Percentiles rank a stretch among this genome's conserved stretches.
These are phyloP conservation scores for Francoa sonchifolia DNA, from an alignment of 441 rosid species.

Conservation along the genomic window DNA sequence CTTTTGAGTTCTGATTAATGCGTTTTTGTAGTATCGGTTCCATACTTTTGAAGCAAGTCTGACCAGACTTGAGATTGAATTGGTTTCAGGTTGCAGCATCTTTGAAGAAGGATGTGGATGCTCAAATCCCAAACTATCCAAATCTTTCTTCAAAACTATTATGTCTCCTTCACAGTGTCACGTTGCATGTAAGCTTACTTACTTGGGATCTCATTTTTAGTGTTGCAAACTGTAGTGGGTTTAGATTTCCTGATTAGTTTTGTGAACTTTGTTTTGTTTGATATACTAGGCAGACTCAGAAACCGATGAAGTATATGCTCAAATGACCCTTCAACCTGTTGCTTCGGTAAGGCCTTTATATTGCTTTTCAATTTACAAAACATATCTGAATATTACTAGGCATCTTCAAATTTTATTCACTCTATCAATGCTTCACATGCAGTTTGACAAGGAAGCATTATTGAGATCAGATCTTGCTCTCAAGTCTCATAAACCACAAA, in stretches of 20 bases:
- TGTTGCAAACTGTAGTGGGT: neutral
- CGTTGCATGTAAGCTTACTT: slow-evolving; percentile 50
- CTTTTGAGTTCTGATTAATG: too few relatives aligned
- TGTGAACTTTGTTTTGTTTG: slow-evolving; percentile 4
- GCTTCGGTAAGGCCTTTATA: slow-evolving; percentile 37
- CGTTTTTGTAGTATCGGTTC: too few relatives aligned
- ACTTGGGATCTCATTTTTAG: neutral
- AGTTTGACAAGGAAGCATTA: slow-evolving; percentile 82
- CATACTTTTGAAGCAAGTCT: neutral
- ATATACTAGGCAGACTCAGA: slow-evolving; percentile 76
- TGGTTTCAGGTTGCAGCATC: slow-evolving; percentile 76
- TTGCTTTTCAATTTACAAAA: too few relatives aligned
- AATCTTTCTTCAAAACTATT: slow-evolving; percentile 77
- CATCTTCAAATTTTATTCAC: too few relatives aligned
- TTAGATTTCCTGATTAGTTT: neutral
- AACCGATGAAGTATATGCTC: slow-evolving; percentile 92
- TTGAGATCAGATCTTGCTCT: slow-evolving; percentile 77
- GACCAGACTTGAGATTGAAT: slow-evolving; percentile 9
- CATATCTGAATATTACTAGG: too few relatives aligned
- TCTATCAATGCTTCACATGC: slow-evolving; percentile 20
- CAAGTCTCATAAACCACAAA: slow-evolving; percentile 51
- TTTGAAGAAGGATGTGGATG: slow-evolving; percentile 67
- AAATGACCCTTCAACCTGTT: slow-evolving; percentile 95
- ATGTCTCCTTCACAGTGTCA: slow-evolving; percentile 74
- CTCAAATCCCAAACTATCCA: slow-evolving; percentile 75